phyloP scores from a whole-genome alignment of 129 eudicot species.

The Sambucus nigra region DNA sequence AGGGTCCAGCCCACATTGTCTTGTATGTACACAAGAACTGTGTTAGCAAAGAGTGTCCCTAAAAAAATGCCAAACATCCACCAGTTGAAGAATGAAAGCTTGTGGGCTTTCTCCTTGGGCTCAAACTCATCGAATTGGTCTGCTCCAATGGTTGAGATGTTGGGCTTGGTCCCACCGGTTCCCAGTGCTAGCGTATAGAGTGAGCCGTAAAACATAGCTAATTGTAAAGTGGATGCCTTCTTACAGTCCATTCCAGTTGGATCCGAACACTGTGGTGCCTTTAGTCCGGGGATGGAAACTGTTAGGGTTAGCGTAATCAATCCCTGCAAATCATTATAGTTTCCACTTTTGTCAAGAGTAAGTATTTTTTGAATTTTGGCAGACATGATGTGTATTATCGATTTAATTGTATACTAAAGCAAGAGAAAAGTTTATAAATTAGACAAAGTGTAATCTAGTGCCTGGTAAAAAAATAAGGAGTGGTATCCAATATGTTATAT shows the following conservation, averaged over 20 bases:
- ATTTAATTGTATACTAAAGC: too few species aligned
- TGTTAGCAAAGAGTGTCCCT: constrained; percentile 8
- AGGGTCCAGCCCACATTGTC: constrained; percentile 12
- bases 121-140: constrained; percentile 9
- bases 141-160: constrained; percentile 7
- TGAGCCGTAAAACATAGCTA: constrained; percentile 4
- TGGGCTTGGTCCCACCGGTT: constrained; percentile 8
- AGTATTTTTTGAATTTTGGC: too few species aligned
- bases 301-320: neutral
- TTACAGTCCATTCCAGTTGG: neutral
- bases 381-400: too few species aligned
- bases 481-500: too few species aligned
- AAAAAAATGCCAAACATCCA: constrained; percentile 10
- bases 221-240: neutral
- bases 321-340: too few species aligned
- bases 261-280: neutral
- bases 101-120: constrained; percentile 3
- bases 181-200: constrained; percentile 5
- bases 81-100: constrained; percentile 12
- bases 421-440: too few species aligned
- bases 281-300: neutral
- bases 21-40: constrained; percentile 7
- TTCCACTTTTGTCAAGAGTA: too few species aligned
- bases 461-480: too few species aligned
- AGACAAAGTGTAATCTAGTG: too few species aligned